phyloP scores from a whole-genome alignment of 306 rosid genomes.

The Rubus idaeus region DNA sequence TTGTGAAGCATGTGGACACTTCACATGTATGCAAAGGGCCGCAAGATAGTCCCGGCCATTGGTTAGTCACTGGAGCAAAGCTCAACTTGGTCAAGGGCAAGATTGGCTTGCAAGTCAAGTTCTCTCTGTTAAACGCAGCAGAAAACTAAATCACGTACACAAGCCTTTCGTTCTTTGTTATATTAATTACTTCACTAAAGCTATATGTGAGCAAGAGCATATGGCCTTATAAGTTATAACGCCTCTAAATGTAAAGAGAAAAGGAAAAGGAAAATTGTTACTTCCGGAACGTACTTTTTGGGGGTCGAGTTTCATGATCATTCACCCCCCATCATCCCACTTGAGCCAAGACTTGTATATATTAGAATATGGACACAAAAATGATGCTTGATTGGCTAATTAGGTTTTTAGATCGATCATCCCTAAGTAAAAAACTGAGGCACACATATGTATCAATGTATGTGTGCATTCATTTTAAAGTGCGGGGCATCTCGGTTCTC shows the following conservation, averaged over 20 bases:
- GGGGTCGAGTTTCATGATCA: not conserved
- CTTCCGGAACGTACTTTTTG: not conserved
- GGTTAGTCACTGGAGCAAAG: constrained; percentile 86
- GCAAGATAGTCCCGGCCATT: constrained; percentile 83
- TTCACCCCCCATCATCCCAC: not conserved
- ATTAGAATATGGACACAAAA: not conserved
- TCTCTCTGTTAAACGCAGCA: constrained; percentile 55
- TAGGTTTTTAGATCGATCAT: not conserved
- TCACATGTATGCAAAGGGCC: constrained; percentile 70
- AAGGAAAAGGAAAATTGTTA: too few species aligned
- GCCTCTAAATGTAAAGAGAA: not conserved
- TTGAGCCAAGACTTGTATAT: not conserved
- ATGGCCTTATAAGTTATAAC: not conserved
- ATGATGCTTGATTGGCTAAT: not conserved
- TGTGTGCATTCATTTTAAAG: not conserved
- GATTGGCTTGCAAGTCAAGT: constrained; percentile 70
- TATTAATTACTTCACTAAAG: not conserved
- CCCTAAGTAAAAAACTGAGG: not conserved
- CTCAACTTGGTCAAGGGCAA: constrained; percentile 72
- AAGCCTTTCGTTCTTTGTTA: not conserved
- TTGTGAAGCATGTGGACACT: constrained; percentile 67
- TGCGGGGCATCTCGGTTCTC: too few species aligned
- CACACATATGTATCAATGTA: not conserved
- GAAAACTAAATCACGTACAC: not conserved
- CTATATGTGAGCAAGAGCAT: not conserved